Conservation (phyloP, 2,329 filamentous ascomycete species). For the Penicillium rolfsii region DNA sequence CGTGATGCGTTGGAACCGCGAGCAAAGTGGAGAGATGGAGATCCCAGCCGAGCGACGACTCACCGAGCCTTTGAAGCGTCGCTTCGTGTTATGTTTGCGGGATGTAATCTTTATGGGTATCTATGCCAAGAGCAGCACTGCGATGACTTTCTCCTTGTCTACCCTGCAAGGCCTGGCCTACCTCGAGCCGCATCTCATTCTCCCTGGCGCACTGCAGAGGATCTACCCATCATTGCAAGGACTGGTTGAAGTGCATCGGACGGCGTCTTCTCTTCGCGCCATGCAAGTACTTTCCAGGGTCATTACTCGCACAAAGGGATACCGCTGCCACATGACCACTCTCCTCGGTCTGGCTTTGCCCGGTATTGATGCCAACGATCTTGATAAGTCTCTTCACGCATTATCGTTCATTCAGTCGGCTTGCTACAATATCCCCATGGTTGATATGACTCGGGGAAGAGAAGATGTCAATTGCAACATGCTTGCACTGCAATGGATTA, state of each 20-base stretch:
- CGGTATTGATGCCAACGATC: slow-evolving; percentile 95
- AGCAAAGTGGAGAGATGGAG: slow-evolving; percentile 89
- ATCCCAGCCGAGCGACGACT: slow-evolving; percentile 78
- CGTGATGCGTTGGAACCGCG: slow-evolving; percentile 95
- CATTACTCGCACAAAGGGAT: slow-evolving; percentile 93
- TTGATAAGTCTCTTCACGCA: slow-evolving; percentile 94
- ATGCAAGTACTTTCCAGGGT: slow-evolving; percentile 89
- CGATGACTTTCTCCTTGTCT: slow-evolving; percentile 88
- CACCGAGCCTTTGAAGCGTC: slow-evolving; percentile 76
- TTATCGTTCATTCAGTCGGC: slow-evolving; percentile 94
- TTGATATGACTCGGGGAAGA: slow-evolving; percentile 72
- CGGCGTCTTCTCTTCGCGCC: slow-evolving; percentile 87
- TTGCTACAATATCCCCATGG: slow-evolving; percentile 93
- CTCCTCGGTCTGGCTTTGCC: slow-evolving; percentile 89
- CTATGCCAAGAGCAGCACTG: slow-evolving; percentile 90
- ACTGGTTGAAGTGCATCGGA: slow-evolving; percentile 93
- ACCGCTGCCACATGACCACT: slow-evolving; percentile 92
- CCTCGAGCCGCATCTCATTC: slow-evolving; percentile 85
- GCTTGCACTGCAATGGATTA: slow-evolving; percentile 90
- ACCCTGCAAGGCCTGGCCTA: slow-evolving; percentile 88
- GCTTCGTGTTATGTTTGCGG: slow-evolving; percentile 85
- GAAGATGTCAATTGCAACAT: slow-evolving; percentile 71
- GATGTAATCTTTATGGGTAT: slow-evolving; percentile 98
- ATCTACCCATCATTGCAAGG: slow-evolving; percentile 98
- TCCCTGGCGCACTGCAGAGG: slow-evolving; percentile 89